Percentiles rank a stretch among this genome's conserved stretches.
These are phyloP conservation scores for Mycosarcoma maydis DNA, from an alignment of 1,284 basidiomycete genomes.

Conservation along the genomic window DNA sequence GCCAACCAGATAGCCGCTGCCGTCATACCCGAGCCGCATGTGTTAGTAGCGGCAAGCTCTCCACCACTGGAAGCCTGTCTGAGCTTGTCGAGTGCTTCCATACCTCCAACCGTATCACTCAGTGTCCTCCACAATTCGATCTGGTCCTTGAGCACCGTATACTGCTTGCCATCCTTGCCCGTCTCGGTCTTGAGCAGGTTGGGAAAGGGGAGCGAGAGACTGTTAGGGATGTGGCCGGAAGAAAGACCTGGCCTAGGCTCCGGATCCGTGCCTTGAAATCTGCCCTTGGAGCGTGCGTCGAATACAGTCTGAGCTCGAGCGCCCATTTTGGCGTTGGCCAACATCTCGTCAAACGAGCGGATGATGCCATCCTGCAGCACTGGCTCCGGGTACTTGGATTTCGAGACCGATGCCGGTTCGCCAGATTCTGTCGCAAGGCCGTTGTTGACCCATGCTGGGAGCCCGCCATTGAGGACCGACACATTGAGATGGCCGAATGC, in stretches of 20 bases:
- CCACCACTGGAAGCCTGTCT: constrained; percentile 58
- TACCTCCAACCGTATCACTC: constrained; percentile 76
- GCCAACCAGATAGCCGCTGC: constrained; percentile 92
- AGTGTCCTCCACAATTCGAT: constrained; percentile 61
- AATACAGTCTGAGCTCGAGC: constrained; percentile 77
- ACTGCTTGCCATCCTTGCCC: constrained; percentile 65
- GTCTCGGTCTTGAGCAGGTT: constrained; percentile 73
- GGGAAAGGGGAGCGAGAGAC: constrained; percentile 84
- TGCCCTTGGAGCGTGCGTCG: constrained; percentile 85
- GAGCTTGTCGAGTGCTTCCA: constrained; percentile 58
- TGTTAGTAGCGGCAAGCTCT: constrained; percentile 51
- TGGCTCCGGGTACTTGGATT: constrained; percentile 70
- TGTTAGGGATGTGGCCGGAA: constrained; percentile 91
- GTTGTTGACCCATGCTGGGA: constrained; percentile 59
- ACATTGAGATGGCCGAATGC: constrained; percentile 60
- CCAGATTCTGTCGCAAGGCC: constrained; percentile 47
- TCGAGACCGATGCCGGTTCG: constrained; percentile 14
- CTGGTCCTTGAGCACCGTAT: constrained; percentile 61
- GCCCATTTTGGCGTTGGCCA: constrained; percentile 75
- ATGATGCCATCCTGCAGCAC: constrained; percentile 71
- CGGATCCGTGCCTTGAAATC: constrained; percentile 78
- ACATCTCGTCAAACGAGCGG: constrained; percentile 82
- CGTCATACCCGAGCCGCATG: constrained; percentile 82
- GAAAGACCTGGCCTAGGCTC: constrained; percentile 89
- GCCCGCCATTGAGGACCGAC: constrained; percentile 62